Evolutionary conservation across 2,329 filamentous ascomycete species (phyloP), one percentile per base, ranked within the genome.

Genomic region (Neopestalotiopsis rosae): DNA sequence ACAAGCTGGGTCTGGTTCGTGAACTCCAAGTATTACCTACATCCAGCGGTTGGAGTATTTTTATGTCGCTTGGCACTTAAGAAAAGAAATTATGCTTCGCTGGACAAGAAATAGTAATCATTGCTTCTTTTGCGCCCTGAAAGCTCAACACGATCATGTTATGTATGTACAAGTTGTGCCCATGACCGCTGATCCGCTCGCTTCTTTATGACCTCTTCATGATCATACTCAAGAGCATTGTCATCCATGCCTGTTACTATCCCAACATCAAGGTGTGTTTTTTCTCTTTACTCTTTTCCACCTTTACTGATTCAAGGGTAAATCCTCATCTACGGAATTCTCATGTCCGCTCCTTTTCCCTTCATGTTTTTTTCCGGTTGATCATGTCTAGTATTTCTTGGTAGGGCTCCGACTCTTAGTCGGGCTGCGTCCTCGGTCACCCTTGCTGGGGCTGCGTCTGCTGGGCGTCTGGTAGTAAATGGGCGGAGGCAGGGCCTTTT

Each of bases 401-500:
- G 82, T 74, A 0, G 86, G 86, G 66, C 86, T 89, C 20, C 81
- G 76, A 13, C 81, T 81, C 61, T 77, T 77, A 4, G 75, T 74
- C 24, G 76, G 77, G 64, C 77, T 78, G 52, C 76, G 52, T 17
- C 24, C 58, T 30, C 65, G 34, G 10, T 72, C 12, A 68, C 70
- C 80, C 73, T 89, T 89, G 70, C 79, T 84, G 0, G 85, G 86
- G 72, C 81, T 87, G 65, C 83, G 80, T 66, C 84, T 81, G 7
- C 82, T 83, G 4, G 87, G 86, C 2, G 84, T 86, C 69, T 81
- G 81, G 5, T 82, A 81, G 3, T 83, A 75, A 45, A 72, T 71
- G 1, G 75, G 79, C n/a, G 80, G 76, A 66, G 84, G 79, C 20
- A 87, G 75, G 0, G 79, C 72, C 68, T 79, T 83, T 67, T 81